Evolutionary conservation across 1,139 yeast genomes (phyloP).

Genomic region (Suhomyces choctaworum): DNA sequence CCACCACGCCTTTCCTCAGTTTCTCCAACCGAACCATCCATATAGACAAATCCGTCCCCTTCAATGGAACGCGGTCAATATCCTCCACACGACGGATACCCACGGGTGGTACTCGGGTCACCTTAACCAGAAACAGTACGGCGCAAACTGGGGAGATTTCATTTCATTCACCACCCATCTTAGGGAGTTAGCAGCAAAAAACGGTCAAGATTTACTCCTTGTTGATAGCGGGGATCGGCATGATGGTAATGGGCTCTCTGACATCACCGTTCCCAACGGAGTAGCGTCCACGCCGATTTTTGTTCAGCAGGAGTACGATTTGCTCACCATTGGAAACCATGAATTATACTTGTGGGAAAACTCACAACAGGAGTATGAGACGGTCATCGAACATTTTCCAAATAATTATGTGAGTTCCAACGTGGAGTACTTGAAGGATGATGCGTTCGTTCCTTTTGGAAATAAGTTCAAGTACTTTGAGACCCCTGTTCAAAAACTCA

Average conservation of each 20-base stretch:
- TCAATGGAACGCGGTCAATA: constrained; percentile 71
- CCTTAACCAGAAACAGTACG: constrained; percentile 66
- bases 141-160: constrained; percentile 94
- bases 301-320: constrained; percentile 67
- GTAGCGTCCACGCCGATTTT: constrained; percentile 61
- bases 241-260: constrained; percentile 91
- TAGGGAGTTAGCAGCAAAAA: constrained; percentile 41
- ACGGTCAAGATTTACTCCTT: constrained; percentile 62
- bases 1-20: background rate
- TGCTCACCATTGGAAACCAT: constrained; percentile 88
- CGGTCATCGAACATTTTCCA: constrained; percentile 57
- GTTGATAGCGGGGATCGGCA: constrained; percentile 93
- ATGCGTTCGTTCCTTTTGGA: constrained; percentile 66
- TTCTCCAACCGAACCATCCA: constrained; percentile 32
- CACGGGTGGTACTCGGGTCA: constrained; percentile 97
- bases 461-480: constrained; percentile 60
- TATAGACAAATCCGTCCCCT: constrained; percentile 26
- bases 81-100: constrained; percentile 91
- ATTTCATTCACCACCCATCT: constrained; percentile 63
- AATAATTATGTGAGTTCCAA: constrained; percentile 76
- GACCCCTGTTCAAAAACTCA: constrained; percentile 54
- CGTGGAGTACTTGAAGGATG: constrained; percentile 63
- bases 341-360: constrained; percentile 77
- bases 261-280: constrained; percentile 76
- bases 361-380: constrained; percentile 63